Percentiles rank a stretch among this genome's conserved stretches.
phyloP scores from a whole-genome alignment of 2,329 filamentous ascomycete genomes.

The Xenoacremonium recifei region DNA sequence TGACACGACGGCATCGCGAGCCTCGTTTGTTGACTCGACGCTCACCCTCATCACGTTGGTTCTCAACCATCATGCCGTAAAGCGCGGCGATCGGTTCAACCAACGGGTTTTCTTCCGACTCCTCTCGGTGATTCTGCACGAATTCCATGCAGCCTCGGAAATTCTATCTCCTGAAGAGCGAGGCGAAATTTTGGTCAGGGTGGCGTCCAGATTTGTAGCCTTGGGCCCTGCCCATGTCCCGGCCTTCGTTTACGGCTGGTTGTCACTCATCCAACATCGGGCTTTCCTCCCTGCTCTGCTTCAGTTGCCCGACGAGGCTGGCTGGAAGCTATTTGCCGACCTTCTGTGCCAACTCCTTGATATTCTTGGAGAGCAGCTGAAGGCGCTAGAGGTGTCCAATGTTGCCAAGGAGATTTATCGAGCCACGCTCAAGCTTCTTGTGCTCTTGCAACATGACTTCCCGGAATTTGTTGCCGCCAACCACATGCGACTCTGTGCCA shows the following conservation, averaged over 20 bases:
- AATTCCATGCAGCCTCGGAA: conserved; percentile 60
- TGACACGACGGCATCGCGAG: conserved; percentile 62
- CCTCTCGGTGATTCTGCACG: conserved; percentile 78
- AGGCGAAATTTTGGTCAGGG: conserved; percentile 66
- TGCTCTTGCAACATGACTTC: conserved; percentile 90
- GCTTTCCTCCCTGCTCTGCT: conserved; percentile 80
- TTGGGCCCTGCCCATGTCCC: conserved; percentile 77
- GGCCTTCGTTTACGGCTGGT: conserved; percentile 82
- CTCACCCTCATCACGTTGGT: conserved; percentile 77
- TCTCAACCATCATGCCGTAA: conserved; percentile 81
- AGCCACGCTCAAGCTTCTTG: conserved; percentile 75
- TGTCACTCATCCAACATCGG: conserved; percentile 78
- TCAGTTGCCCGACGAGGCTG: conserved; percentile 61
- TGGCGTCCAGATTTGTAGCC: conserved; percentile 69
- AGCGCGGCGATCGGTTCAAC: conserved; percentile 77
- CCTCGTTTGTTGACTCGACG: conserved; percentile 73
- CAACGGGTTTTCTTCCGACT: conserved; percentile 90
- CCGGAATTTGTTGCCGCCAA: conserved; percentile 90
- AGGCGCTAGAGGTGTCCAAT: conserved; percentile 65
- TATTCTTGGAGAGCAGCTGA: conserved; percentile 78
- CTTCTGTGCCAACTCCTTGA: conserved; percentile 70
- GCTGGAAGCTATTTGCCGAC: conserved; percentile 75
- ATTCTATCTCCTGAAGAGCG: conserved; percentile 61
- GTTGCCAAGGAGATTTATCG: conserved; percentile 82
- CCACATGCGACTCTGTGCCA: conserved; percentile 76